Base-by-base conservation (phyloP, 1,139 yeast species). In the Suhomyces guaymorum region DNA sequence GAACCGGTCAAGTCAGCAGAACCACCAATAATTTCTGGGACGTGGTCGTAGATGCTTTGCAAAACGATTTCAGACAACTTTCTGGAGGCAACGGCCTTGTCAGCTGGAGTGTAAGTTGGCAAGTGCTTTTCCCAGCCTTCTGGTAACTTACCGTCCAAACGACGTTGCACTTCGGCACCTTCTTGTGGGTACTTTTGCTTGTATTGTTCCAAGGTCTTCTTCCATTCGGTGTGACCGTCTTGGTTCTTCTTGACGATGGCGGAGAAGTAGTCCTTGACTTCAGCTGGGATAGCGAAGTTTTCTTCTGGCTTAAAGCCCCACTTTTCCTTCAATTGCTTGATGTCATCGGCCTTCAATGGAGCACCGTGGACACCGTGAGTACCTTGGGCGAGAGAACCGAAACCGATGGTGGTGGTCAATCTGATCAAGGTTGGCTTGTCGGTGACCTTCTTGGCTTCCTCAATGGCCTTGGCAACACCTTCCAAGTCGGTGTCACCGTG, bases 1-100 rank as follows among this genome's bases (percentile, higher is more conserved):
- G 98, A 92, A 50, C 96, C 95, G 46, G 98, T 92, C 71, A 92
- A 80, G 72, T 92, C 98, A 42, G 98, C 98, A 51, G 98, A 90
- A 58, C 98, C 98, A 72, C 97, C 97, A 59, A 92, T 70, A 46
- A 92, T 73, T 73, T 90, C 97, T 41, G 98, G 98, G 30, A 94
- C 52, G 33, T 54, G 75, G 28, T 74, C 78, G 55, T 76, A 74
- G 52, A 92, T 69, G 54, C 73, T 70, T 52, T 77, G 71, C 56
- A 92, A 72, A 35, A 85, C 88, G 49, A 75, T 77, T 75, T 92
- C 97, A 40, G 96, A 85, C 57, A 90, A 77, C 75, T 92, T 92
- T 80, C 98, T 87, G 47, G 97, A 82, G 49, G 98, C 98, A 49
- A 89, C 73, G 32, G 97, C 81, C 52, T 76, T 70, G 70, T 92